Base-by-base conservation (phyloP, 176 grass and related monocot species). In the Chloris gayana region DNA sequence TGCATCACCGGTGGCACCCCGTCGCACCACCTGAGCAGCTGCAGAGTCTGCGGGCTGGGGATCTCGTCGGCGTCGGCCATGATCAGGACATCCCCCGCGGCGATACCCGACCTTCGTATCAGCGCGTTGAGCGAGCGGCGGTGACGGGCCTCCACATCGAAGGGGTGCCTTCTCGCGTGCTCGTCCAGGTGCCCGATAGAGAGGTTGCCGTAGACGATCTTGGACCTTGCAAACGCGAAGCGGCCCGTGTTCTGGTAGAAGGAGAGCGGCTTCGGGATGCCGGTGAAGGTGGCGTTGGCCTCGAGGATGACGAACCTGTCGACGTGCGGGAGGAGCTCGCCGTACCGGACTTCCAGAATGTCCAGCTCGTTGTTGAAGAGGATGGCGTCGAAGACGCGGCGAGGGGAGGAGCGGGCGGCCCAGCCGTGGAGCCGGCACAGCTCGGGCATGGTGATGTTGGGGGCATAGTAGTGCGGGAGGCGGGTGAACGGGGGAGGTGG, bases 41-140 rank as follows among this genome's bases (percentile, higher is more conserved):
- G 53, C 64, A 98, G 19, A 0, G 92, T 98, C 66, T 93, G 83
- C 24, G 84, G 81, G 33, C 86, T 94, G 10, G 95, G 92, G 30
- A 98, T 93, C 87, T 98, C 95, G 72, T 98, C 95, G 4, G 90
- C 85, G 60, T 98, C 95, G 42, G 92, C 78, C 95, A 98, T 98
- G 74, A 98, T 98, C 76, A 98, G 77, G 10, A 98, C 69, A 60
- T 98, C 92, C 7, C 88, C 95, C 0, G 61, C 66, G 58, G 75
- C 80, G 35, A 98, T 86, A 9, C 95, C 92, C 71, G 92, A 85
- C 70, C 76, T 54, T 63, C 69, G 86, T 11, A 95, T 86, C n/a
- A 98, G 83, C 54, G 19, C 72, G 59, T 92, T 91, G 19, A 94
- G 73, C 2, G 95, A 86, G 14, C 73, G 80, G 1, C 95, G 89